phyloP scores from a whole-genome alignment of 2,329 filamentous ascomycete genomes.

The Dendrostoma leiphaemia region DNA sequence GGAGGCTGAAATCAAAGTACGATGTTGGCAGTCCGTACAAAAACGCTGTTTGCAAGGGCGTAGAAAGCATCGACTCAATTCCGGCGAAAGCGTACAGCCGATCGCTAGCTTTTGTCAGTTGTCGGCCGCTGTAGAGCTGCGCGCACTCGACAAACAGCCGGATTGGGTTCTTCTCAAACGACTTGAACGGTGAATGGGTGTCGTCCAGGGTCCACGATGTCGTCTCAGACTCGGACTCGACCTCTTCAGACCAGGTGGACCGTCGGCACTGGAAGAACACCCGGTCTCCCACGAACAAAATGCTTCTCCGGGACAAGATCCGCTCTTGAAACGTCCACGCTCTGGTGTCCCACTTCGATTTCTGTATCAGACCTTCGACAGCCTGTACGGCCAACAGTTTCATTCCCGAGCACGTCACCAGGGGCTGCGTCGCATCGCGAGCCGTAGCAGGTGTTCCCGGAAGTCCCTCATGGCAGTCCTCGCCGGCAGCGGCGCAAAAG shows the following conservation, averaged over 20 bases:
- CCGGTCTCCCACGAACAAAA: background rate
- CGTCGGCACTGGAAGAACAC: slow-evolving; percentile 2
- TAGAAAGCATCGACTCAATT: background rate
- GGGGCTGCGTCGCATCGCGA: background rate
- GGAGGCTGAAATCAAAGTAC: background rate
- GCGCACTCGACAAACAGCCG: background rate
- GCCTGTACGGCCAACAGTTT: background rate
- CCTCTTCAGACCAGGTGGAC: slow-evolving; percentile 4
- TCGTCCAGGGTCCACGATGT: background rate
- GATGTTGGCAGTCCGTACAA: background rate
- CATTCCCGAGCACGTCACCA: background rate
- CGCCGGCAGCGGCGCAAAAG: background rate
- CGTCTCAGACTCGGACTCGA: background rate
- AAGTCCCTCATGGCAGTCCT: background rate
- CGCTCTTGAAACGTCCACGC: background rate
- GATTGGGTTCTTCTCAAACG: background rate
- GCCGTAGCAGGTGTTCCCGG: background rate
- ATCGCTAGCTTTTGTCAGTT: background rate
- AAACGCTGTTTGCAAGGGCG: background rate
- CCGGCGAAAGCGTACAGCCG: background rate
- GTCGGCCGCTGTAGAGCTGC: background rate
- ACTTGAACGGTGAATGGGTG: background rate
- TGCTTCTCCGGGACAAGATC: background rate
- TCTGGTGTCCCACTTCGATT: background rate
- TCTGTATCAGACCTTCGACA: background rate